Evolutionary conservation across 2,329 filamentous ascomycete species (phyloP), one percentile per base, ranked within the genome.

Genomic region (Alternaria brassicicola): DNA sequence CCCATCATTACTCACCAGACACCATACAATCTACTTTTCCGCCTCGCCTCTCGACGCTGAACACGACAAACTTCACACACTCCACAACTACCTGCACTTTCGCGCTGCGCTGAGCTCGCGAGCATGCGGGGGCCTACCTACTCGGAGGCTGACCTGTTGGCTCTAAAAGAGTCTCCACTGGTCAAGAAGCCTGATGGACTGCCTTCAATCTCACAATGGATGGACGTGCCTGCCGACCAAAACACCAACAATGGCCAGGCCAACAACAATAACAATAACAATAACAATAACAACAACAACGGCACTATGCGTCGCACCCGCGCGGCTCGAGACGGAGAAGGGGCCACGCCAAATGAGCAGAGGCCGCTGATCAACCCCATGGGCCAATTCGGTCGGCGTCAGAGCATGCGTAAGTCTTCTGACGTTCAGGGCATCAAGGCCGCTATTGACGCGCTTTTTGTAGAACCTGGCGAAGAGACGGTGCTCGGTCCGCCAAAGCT

Each of bases 151-250:
- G 85, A 90, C 79, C 83, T 98, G 68, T 82, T 92, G 70, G 84
- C 85, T 76, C 82, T 98, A 71, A 87, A 89, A 78, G 84, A 89
- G 59, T 97, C 94, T 64, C 93, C 93, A 65, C 83, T 97, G 77
- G 93, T 93, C 73, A 82, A 85, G 69, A 96, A 91, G 79, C 94
- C 94, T 45, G 82, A 89, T 63, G 86, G 84, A 64, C 84, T 97
- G 43, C 93, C 93, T 65, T 90, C 92, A 25, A 86, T 89, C 63
- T 92, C 96, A 80, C 92, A 96, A 82, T 98, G 93, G 93, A 96
- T 97, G 92, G 93, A 94, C 90, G 96, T 69, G 42, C 66, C 72
- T 19, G 57, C 65, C 25, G 74, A 76, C 23, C 68, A 72, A 31
- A 69, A 42, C 35, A 57, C 55, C 54, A 68, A 59, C 55, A 71